Evolutionary conservation across 805 yeast species (phyloP).

Genomic region (Candida silvicultrix): DNA sequence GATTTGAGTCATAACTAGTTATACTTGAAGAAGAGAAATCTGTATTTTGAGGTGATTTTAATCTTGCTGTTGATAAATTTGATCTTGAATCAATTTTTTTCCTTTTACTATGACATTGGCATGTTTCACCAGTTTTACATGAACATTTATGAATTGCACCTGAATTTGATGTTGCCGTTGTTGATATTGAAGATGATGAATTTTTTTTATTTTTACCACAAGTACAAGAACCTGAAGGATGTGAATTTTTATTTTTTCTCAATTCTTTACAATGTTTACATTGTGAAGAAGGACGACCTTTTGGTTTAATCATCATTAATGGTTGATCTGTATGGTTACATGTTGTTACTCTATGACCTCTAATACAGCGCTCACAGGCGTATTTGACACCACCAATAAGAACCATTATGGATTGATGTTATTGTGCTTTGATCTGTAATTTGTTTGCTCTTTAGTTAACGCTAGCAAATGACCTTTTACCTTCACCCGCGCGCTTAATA

Average conservation of each 20-base stretch:
- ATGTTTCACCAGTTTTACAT: conserved; percentile 21
- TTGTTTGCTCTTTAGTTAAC: no score
- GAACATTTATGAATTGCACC: conserved; percentile 19
- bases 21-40: background rate
- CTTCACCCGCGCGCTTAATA: no score
- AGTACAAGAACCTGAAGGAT: conserved; percentile 52
- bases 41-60: background rate
- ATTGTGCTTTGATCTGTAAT: no score
- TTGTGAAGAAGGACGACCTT: conserved; percentile 93
- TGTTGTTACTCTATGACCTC: conserved; percentile 94
- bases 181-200: conserved; percentile 20
- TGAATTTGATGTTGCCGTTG: no score
- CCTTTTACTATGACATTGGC: conserved; percentile 22
- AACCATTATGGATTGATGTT: conserved; percentile 49
- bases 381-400: conserved; percentile 87
- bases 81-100: conserved; percentile 1
- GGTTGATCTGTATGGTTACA: conserved; percentile 92
- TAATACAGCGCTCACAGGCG: conserved; percentile 92
- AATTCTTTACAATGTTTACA: conserved; percentile 81
- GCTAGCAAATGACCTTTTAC: no score
- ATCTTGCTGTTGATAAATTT: background rate
- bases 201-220: conserved; percentile 47
- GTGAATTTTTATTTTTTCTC: conserved; percentile 60
- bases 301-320: conserved; percentile 87
- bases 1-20: background rate